Evolutionary conservation across 2,329 filamentous ascomycete genomes (phyloP), one percentile per base, ranked within the genome.

Genomic region (Sphaerostilbella broomeana): DNA sequence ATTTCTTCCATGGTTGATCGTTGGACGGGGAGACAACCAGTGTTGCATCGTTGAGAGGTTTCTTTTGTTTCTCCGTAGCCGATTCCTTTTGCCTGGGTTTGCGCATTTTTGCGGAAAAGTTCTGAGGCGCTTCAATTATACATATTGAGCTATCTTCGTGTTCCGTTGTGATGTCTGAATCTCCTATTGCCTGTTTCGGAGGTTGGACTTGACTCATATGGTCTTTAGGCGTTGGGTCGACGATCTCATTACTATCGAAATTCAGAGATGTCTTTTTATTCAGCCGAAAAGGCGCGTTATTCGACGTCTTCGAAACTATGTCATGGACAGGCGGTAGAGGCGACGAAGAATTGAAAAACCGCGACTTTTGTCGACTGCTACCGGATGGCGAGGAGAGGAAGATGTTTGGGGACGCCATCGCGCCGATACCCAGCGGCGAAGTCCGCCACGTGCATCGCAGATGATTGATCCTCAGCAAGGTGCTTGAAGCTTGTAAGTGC

Each of bases 261-360:
- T 68, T 60, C 24, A 68, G 60, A 4, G 63, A 48, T 1, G 58
- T 47, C 3, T 59, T 58, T 44, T 59, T 58, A 45, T 55, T 67
- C 27, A 54, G 64, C 27, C 53, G 53, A 8, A 66, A 44, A 1
- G 59, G 28, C 3, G 62, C 50, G 9, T 50, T 59, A 18, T 50
- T 61, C 9, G 51, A 47, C 17, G 44, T 47, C 28, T 64, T 68
- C 3, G 62, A 58, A 1, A 72, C 47, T 8, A 79, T 53, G 3
- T 77, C 66, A 25, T 63, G 61, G 0, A 78, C 55, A 0, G 73
- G 66, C 3, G 75, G 75, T 1, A 79, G 55, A n/a, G 74, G 73
- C 4, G 74, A 77, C 1, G 73, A 76, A 0, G 73, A 73, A 7
- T 52, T 30, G 11, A 44, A 45, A 20, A 58, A 48, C 13, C 58